Evolutionary conservation across 2,329 filamentous ascomycete species (phyloP), one percentile per base, ranked within the genome.

Genomic region (Xylaria arbuscula): DNA sequence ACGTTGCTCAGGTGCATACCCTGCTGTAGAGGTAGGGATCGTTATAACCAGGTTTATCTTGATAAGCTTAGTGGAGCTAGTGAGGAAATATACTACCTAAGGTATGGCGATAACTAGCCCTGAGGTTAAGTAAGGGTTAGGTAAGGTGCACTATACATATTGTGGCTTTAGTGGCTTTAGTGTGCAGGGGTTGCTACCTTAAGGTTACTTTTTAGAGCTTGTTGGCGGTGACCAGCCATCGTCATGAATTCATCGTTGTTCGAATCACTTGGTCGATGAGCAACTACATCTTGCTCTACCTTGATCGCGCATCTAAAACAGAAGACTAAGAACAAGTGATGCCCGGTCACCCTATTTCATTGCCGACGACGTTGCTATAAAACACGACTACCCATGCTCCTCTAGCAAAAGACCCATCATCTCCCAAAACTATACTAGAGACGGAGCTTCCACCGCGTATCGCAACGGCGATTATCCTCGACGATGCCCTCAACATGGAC

Each of bases 401-500:
- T 48, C 36, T 36, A n/a, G 22, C 13, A 32, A 48, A 65, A 19
- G 51, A 47, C 62, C 36, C 32, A 54, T 5, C 15, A 51, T 32
- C 53, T 54, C 13, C 42, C 10, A 40, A 55, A 60, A 48, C 54
- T 17, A 59, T 7, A 19, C 58, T 51, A n/a, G 34, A 66, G 15
- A 24, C 57, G 36, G 57, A 62, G 62, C 55, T 56, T 50, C 57
- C 28, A 58, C 55, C 59, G 32, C 36, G 45, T 58, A 59, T 61
- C 53, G 50, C 56, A 48, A 54, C 56, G 10, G 51, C 47, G 53
- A 62, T 63, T n/a, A 11, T 55, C 48, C 47, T 62, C 51, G 36
- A 75, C 65, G 65, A 77, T 76, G 74, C 66, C 67, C 69, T 63
- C 56, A 70, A 69, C 36, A 77, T 77, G 75, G 72, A 72, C 45